A percentile compares a stretch with the other conserved stretches of the same genome.
Evolutionary conservation across 2,329 filamentous ascomycete genomes (phyloP).

Genomic region (Xylariales sp.): DNA sequence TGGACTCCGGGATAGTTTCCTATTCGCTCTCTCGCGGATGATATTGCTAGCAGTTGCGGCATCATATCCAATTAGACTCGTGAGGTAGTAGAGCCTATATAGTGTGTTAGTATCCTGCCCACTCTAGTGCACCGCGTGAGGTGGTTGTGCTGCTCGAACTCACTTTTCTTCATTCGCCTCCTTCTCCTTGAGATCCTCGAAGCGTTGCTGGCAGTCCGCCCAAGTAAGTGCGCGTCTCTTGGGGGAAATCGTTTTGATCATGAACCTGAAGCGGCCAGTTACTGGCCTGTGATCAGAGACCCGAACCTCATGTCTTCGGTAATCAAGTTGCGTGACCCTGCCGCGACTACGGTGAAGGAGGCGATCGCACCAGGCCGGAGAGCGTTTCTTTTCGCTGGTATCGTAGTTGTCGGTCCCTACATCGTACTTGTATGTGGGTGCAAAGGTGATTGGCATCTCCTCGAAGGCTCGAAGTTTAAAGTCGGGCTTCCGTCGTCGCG

Average conservation of each 20-base stretch:
- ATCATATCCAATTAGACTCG: constrained; percentile 49
- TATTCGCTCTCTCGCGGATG: constrained; percentile 32
- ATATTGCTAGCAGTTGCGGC: constrained; percentile 43
- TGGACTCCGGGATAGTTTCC: constrained; percentile 13
- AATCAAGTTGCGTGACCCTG: constrained; percentile 82
- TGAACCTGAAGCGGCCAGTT: constrained; percentile 75
- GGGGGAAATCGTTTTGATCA: constrained; percentile 75
- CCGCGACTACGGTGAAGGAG: constrained; percentile 81
- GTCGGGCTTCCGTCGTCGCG: constrained; percentile 80
- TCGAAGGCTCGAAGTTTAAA: constrained; percentile 86
- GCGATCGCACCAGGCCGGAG: constrained; percentile 95
- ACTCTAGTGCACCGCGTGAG: no score
- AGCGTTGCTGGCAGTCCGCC: constrained; percentile 70
- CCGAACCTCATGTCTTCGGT: constrained; percentile 81
- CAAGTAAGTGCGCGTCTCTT: constrained; percentile 61
- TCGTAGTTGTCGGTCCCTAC: constrained; percentile 94
- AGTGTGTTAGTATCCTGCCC: neutral
- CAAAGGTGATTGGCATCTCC: constrained; percentile 87
- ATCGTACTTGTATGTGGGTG: constrained; percentile 98
- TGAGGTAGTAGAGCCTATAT: constrained; percentile 45
- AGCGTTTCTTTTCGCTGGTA: constrained; percentile 87
- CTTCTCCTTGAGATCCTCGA: constrained; percentile 66
- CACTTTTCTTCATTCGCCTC: constrained; percentile 74
- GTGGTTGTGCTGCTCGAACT: constrained; percentile 35
- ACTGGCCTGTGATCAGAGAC: constrained; percentile 94